Evolutionary conservation across 106 monocot species (phyloP), one percentile per base, ranked within the genome.

Genomic region (Platanthera guangdongensis): DNA sequence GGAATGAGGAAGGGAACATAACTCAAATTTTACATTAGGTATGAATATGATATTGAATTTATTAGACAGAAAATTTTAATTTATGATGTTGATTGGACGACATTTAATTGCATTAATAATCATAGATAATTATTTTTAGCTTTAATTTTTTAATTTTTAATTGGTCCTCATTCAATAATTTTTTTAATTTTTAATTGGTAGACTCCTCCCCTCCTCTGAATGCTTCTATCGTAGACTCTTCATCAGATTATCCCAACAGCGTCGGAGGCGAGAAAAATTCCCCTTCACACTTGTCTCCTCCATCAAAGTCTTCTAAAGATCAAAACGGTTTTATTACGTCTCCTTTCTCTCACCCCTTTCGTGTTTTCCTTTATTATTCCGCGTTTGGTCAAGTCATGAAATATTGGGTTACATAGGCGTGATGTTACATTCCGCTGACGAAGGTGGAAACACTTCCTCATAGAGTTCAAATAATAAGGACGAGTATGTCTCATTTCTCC

Each of bases 401-500:
- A 50, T 51, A 51, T 51, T 12, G 11, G 50, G 51, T 72, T 72
- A 0, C 51, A 2, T 22, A 15, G 7, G 16, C 7, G 70, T 7
- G 14, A 13, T 9, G n/a, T 9, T 62, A 62, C 49, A 76, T 62
- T 60, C 76, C 47, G 76, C 49, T 15, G 60, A 62, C 49, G 60
- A 76, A 76, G 62, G 60, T 76, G 76, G 76, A 60, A 76, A 62
- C 28, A 65, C 46, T 28, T 76, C 76, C 14, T 76, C 76, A 19
- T 16, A 16, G n/a, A 47, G 59, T 48, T 47, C 59, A 10, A 47
- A 18, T 22, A 62, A 76, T 9, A 57, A 62, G 18, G 76, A 63
- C 7, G 76, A 76, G 76, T 76, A 76, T 1, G 76, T 76, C 59
- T 48, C 76, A 19, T 60, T 14, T 75, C 57, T 55, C 39, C 46